These are phyloP conservation scores for Ganoderma sinense DNA, from an alignment of 1,284 basidiomycete species.

Conservation along the genomic window DNA sequence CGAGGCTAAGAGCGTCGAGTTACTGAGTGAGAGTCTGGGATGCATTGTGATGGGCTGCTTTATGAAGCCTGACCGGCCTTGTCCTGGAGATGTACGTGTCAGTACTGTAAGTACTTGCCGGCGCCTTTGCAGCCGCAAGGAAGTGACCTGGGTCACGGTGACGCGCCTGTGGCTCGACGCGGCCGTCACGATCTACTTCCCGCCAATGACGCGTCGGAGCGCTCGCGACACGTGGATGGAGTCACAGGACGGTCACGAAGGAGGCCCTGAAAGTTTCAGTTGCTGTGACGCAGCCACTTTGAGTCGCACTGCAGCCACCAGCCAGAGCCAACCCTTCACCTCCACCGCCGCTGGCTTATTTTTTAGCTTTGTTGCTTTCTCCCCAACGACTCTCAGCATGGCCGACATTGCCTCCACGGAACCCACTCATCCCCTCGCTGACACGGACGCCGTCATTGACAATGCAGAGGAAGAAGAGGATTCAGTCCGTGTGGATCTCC, in stretches of 20 bases:
- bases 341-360: not conserved
- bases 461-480: constrained; percentile 50
- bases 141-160: no score
- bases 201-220: not conserved
- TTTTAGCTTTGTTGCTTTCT: not conserved
- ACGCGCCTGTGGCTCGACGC: not conserved
- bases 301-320: not conserved
- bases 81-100: no score
- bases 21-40: no score
- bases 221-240: not conserved
- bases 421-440: constrained; percentile 37
- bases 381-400: constrained; percentile 32
- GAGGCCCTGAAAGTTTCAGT: not conserved
- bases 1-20: no score
- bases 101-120: no score
- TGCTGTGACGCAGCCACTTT: not conserved
- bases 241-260: not conserved
- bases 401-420: constrained; percentile 40
- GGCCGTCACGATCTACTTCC: not conserved
- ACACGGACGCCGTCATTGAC: constrained; percentile 40
- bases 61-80: no score
- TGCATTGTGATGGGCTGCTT: no score
- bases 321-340: not conserved
- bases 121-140: no score
- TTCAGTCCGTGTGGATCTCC: constrained; percentile 38